Percentiles rank a stretch among this genome's conserved stretches.
phyloP scores from a whole-genome alignment of 495 filamentous ascomycete genomes.

The Talaromyces wortmannii region DNA sequence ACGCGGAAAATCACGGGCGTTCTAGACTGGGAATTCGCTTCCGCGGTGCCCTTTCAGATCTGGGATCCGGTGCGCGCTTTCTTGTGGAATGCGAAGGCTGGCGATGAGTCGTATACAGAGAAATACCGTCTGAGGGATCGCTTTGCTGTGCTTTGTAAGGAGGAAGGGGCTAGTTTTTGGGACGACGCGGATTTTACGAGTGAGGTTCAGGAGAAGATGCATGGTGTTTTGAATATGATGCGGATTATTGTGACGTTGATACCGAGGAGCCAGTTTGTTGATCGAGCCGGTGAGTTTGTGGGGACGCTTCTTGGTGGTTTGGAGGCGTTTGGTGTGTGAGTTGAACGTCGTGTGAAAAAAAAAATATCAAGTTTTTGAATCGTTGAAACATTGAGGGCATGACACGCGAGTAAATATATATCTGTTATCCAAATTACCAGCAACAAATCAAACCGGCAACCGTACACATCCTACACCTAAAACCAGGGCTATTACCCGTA shows the following conservation, averaged over 20 bases:
- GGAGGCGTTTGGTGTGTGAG: conserved; percentile 2
- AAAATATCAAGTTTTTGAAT: too few species aligned
- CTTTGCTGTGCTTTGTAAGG: conserved; percentile 12
- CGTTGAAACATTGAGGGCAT: too few species aligned
- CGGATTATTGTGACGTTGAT: not conserved
- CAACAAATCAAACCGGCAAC: too few species aligned
- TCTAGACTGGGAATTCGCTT: conserved; percentile 32
- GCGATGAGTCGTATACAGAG: conserved; percentile 12
- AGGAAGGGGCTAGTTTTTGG: conserved; percentile 1
- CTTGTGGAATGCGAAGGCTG: conserved; percentile 17
- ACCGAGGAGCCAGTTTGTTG: not conserved
- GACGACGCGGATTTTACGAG: not conserved
- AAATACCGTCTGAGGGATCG: conserved; percentile 11
- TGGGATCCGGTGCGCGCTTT: conserved; percentile 25
- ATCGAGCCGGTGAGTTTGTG: not conserved
- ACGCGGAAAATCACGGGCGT: conserved; percentile 21
- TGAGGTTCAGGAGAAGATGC: conserved; percentile 2
- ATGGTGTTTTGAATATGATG: conserved; percentile 1
- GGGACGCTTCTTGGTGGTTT: not conserved
- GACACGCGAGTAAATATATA: too few species aligned
- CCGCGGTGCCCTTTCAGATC: conserved; percentile 17
- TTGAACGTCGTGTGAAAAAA: too few species aligned
- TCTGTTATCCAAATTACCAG: too few species aligned
- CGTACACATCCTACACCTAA: too few species aligned
- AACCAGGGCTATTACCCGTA: too few species aligned